Conservation (phyloP, 2,329 filamentous ascomycete species). For the Fusarium compactum region DNA sequence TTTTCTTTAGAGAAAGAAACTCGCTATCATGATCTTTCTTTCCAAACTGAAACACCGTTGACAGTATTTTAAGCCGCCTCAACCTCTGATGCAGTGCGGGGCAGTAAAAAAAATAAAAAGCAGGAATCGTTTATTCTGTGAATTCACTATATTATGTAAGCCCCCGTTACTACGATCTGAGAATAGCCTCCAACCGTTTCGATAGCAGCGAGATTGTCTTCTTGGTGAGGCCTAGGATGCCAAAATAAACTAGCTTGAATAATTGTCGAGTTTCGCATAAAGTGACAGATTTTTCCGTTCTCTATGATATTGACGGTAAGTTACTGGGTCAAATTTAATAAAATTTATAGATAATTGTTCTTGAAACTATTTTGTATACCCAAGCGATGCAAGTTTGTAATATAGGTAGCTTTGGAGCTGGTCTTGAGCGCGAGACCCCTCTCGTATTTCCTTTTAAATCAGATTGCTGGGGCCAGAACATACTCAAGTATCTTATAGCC, state of each 20-base stretch:
- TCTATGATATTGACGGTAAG: background rate
- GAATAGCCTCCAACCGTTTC: background rate
- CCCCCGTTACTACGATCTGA: slow-evolving; percentile 5
- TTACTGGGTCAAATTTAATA: background rate
- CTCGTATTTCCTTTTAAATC: background rate
- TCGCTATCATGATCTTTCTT: background rate
- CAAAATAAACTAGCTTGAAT: background rate
- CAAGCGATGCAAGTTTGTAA: background rate
- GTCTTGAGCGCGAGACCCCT: background rate
- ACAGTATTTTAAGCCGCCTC: slow-evolving; percentile 10
- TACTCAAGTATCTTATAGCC: slow-evolving; percentile 68
- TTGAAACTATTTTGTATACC: background rate
- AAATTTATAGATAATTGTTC: background rate
- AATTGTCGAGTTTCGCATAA: background rate
- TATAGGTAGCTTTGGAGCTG: background rate
- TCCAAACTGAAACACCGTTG: background rate
- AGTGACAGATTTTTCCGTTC: background rate
- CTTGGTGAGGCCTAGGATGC: background rate
- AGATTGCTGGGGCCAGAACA: slow-evolving; percentile 65
- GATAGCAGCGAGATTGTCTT: background rate
- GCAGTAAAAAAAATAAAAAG: slow-evolving; percentile 10
- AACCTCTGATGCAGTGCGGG: slow-evolving; percentile 24
- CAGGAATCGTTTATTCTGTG: slow-evolving; percentile 42
- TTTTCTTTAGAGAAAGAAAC: background rate
- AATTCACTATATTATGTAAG: slow-evolving; percentile 49